These are phyloP conservation scores for Mucor irregularis DNA, from an alignment of 371 early-diverging fungal genomes.

Conservation along the genomic window DNA sequence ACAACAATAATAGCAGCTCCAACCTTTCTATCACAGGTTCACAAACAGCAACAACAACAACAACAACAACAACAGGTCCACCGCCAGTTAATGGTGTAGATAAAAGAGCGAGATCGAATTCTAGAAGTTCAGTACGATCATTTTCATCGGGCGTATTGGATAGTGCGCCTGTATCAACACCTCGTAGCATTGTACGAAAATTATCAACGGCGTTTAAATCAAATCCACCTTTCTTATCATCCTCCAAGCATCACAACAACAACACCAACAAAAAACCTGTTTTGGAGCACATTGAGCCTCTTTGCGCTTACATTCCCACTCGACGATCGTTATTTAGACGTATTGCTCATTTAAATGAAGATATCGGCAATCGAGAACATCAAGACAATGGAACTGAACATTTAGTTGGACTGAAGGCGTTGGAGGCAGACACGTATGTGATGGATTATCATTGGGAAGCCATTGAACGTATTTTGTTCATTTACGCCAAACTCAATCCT, in stretches of 20 bases:
- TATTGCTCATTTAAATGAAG: conserved; percentile 63
- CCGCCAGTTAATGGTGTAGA: not conserved
- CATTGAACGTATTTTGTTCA: conserved; percentile 79
- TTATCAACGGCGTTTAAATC: conserved; percentile 43
- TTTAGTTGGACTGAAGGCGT: conserved; percentile 9
- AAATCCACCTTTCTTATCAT: no score
- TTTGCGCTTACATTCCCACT: conserved; percentile 58
- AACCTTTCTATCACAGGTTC: not conserved
- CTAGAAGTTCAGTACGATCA: conserved; percentile 43
- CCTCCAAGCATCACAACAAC: no score
- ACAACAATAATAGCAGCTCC: not conserved
- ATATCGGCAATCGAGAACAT: conserved; percentile 51
- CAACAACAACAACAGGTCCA: not conserved
- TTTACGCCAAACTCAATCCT: conserved; percentile 83
- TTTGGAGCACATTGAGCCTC: conserved; percentile 31
- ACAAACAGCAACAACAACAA: not conserved
- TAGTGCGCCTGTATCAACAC: conserved; percentile 26
- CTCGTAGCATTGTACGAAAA: conserved; percentile 47
- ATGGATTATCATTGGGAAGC: conserved; percentile 84
- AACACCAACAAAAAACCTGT: conserved; percentile 4
- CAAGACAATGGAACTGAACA: conserved; percentile 27
- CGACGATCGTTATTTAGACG: conserved; percentile 68
- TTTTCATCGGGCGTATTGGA: conserved; percentile 34
- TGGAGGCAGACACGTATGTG: conserved; percentile 23
- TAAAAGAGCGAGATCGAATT: conserved; percentile 39